phyloP scores from a whole-genome alignment of 345 rosid species.

The Murraya koenigii region DNA sequence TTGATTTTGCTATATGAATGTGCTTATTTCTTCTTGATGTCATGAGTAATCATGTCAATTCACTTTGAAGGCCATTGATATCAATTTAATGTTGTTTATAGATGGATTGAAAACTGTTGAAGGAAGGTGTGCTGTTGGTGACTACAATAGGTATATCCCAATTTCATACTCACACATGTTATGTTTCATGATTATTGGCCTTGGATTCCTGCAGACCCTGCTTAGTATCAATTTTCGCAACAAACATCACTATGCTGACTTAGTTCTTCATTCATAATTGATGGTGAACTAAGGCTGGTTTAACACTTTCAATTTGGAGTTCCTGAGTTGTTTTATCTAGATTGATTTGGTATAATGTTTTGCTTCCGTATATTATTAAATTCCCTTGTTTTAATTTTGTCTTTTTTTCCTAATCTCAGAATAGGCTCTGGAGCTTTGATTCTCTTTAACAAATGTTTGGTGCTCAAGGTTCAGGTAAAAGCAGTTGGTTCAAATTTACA shows the following conservation, averaged over 20 bases:
- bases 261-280: neutral
- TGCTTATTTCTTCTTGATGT: neutral
- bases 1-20: neutral
- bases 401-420: conserved; percentile 34
- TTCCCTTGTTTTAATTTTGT: neutral
- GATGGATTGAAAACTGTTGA: conserved; percentile 75
- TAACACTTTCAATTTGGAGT: neutral
- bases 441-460: conserved; percentile 60
- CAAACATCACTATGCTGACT: neutral
- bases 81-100: conserved; percentile 24
- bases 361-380: neutral
- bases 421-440: conserved; percentile 52
- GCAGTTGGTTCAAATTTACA: conserved; percentile 2
- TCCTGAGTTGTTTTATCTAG: neutral
- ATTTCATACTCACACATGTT: neutral
- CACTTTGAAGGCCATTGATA: neutral
- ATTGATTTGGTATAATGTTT: neutral
- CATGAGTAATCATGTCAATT: neutral
- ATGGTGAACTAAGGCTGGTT: neutral
- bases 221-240: neutral
- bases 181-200: neutral
- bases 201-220: neutral
- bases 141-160: conserved; percentile 45
- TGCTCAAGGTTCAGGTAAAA: conserved; percentile 73
- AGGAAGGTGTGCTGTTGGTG: conserved; percentile 81